Evolutionary conservation across 176 grass and related monocot genomes (phyloP), one percentile per base, ranked within the genome.

Genomic region (Alopecurus myosuroides): DNA sequence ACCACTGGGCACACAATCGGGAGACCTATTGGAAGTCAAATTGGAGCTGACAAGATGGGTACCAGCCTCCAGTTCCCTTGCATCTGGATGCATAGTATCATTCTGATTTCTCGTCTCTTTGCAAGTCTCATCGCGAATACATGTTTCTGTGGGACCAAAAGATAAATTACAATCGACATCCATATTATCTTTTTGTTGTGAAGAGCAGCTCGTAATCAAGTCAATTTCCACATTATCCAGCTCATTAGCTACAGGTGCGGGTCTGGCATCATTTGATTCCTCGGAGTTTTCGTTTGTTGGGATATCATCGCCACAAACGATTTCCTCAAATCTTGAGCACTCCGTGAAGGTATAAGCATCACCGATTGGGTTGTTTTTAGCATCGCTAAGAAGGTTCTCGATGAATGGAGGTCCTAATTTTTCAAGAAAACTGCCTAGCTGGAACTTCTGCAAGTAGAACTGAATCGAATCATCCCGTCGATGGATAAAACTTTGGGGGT

Each of bases 311-410:
- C 29, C 36, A n/a, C 10, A 81, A 66, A 9, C 30, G 57, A 57
- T 67, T 75, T 75, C 87, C 87, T 80, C 76, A 55, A 85, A 80
- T 66, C 69, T 48, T 30, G 82, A 66, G 37, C 45, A 65, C 11
- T 79, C n/a, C 84, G 42, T 40, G 51, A 87, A 81, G 34, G 70
- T 48, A 77, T 67, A 58, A 42, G 25, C 25, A 33, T 51, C 42
- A 18, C 34, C 28, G 2, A 22, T 18, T 66, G 57, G 22, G 12
- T 9, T 70, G 26, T 18, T 69, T 60, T 60, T 39, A 10, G 10
- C 39, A 11, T 58, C 66, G 4, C 58, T 37, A 29, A 60, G 20
- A 76, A 44, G 15, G 42, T 57, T 58, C 3, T 12, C n/a, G 1
- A 80, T 10, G 56, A 74, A 45, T 3, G 55, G 25, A 44, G 45